Percentiles rank a stretch among this genome's conserved stretches.
These are phyloP conservation scores for Hyaloscypha variabilis DNA, from an alignment of 495 filamentous ascomycete species.

Conservation along the genomic window DNA sequence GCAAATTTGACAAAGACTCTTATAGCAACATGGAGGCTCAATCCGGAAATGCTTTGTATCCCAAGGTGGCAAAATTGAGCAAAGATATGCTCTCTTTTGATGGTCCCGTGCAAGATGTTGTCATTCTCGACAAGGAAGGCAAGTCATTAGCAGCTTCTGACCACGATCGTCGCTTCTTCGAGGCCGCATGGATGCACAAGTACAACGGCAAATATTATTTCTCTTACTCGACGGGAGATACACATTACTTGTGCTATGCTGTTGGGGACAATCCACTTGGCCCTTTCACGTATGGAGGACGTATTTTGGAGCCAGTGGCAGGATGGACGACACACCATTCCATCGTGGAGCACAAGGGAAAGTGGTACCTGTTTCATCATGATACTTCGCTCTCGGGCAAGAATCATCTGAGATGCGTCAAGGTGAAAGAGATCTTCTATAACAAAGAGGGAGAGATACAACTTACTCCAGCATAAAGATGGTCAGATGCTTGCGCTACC, in stretches of 20 bases:
- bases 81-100: conserved; percentile 59
- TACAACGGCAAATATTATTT: conserved; percentile 71
- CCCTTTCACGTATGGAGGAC: conserved; percentile 69
- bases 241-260: conserved; percentile 70
- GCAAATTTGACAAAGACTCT: conserved; percentile 46
- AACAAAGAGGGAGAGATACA: conserved; percentile 62
- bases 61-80: conserved; percentile 62
- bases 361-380: conserved; percentile 76
- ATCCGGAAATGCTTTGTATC: conserved; percentile 46
- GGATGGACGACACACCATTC: conserved; percentile 83
- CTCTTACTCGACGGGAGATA: conserved; percentile 74
- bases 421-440: conserved; percentile 73
- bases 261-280: conserved; percentile 61
- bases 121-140: conserved; percentile 48
- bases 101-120: conserved; percentile 37
- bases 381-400: conserved; percentile 60
- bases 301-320: conserved; percentile 72
- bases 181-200: conserved; percentile 75
- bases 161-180: conserved; percentile 76
- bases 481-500: no score
- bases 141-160: conserved; percentile 62
- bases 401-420: conserved; percentile 68
- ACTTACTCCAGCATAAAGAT: conserved; percentile 4
- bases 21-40: conserved; percentile 28
- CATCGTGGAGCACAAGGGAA: conserved; percentile 69